Base-by-base conservation (phyloP, 495 filamentous ascomycete species). In the Aspergillus saccharolyticus region DNA sequence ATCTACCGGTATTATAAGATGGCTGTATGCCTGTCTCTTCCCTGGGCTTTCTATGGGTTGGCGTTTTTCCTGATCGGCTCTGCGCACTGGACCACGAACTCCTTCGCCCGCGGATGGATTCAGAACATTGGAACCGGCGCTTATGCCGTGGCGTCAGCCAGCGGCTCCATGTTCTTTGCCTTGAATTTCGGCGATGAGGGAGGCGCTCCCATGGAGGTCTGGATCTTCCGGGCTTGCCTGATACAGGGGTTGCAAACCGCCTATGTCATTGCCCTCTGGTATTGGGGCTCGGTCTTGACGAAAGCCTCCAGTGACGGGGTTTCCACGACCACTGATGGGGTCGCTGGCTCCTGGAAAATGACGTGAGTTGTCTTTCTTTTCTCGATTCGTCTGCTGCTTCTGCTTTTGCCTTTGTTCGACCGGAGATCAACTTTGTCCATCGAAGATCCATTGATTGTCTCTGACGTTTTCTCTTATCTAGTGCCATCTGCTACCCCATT, bases 11-110 rank as follows among this genome's bases (percentile, higher is more conserved):
- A 72, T 44, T 74, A 82, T 64, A 82, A 84, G 63, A 82, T 83
- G 0, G 74, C 83, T n/a, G 81, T 80, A 33, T 78, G 79, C 22
- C 73, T 88, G 0, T 79, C 79, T 3, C 63, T 77, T 2, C 73
- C 85, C 17, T 89, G 84, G 78, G 65, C 83, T 66, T 75, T 87
- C 59, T 89, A 85, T 57, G 85, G 82, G 4, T 53, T 80, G 0
- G 85, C 84, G 7, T 88, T 89, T 69, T 68, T 87, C 50, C 63
- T 89, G 6, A 79, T 89, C 43, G 86, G 85, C 7, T 63, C 86
- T 21, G 81, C 84, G 16, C 84, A 85, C n/a, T 82, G 81, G 53
- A 70, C 76, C 45, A 28, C 59, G 7, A 69, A 76, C 56, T 58
- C 67, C 1, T 70, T 71, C 59, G 72, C 56, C 1, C 71, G 78